A percentile compares a stretch with the other conserved stretches of the same genome.
These are phyloP conservation scores for Chionographis japonica DNA, from an alignment of 106 monocot genomes.

Conservation along the genomic window DNA sequence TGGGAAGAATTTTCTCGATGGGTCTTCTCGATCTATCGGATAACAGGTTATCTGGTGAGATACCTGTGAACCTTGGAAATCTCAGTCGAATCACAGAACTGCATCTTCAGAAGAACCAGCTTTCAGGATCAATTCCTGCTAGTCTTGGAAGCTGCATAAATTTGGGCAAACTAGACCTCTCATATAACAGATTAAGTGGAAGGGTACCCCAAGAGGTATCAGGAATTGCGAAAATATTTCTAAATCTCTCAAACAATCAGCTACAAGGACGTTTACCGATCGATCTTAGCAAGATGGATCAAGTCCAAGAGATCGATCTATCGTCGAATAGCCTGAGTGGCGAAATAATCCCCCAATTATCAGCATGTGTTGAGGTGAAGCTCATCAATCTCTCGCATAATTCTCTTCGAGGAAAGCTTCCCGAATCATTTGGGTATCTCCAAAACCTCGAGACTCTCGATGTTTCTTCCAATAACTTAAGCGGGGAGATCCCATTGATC, in stretches of 20 bases:
- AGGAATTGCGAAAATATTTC: conserved; percentile 47
- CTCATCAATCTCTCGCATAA: conserved; percentile 78
- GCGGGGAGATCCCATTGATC: conserved; percentile 51
- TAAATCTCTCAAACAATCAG: conserved; percentile 71
- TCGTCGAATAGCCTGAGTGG: conserved; percentile 69
- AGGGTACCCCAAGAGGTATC: conserved; percentile 44
- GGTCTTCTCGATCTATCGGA: conserved; percentile 64
- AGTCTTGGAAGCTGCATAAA: conserved; percentile 63
- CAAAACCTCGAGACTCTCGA: conserved; percentile 58
- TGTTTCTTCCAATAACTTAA: conserved; percentile 50
- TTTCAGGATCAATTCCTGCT: conserved; percentile 54
- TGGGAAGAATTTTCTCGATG: conserved; percentile 45
- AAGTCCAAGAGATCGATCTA: conserved; percentile 59
- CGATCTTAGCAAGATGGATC: conserved; percentile 74
- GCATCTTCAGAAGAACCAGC: conserved; percentile 55
- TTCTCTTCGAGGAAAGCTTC: conserved; percentile 38
- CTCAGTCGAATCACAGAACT: conserved; percentile 55
- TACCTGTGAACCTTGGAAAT: conserved; percentile 47
- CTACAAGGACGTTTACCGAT: conserved; percentile 54
- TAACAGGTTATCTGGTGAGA: conserved; percentile 55
- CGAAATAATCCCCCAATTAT: conserved; percentile 61
- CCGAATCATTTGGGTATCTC: conserved; percentile 44
- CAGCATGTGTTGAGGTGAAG: conserved; percentile 66
- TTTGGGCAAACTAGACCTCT: conserved; percentile 75
- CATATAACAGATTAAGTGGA: conserved; percentile 61